These are phyloP conservation scores for Melampsora occidentalis DNA, from an alignment of 1,284 basidiomycete species.

Conservation along the genomic window DNA sequence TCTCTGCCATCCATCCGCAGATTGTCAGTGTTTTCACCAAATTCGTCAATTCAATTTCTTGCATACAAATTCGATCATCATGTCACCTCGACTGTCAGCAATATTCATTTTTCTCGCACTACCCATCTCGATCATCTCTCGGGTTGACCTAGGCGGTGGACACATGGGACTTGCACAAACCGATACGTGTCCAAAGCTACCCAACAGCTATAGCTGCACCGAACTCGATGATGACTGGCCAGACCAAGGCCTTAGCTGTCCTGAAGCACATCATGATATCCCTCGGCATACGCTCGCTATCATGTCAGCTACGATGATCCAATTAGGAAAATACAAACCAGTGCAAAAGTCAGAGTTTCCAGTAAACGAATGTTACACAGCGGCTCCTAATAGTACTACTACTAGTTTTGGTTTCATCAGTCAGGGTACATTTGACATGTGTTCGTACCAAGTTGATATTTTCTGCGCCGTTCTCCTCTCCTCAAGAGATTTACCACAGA, in stretches of 20 bases:
- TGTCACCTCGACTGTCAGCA: no score
- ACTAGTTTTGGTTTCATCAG: slow-evolving; percentile 29
- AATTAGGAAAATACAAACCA: slow-evolving; percentile 38
- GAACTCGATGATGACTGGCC: slow-evolving; percentile 41
- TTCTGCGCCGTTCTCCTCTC: no score
- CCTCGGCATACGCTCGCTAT: slow-evolving; percentile 39
- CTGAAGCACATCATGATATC: slow-evolving; percentile 28
- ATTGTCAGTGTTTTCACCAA: no score
- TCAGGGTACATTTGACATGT: slow-evolving; percentile 41
- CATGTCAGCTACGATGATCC: slow-evolving; percentile 40
- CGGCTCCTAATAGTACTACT: slow-evolving; percentile 18
- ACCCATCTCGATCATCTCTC: background rate
- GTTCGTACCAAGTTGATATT: background rate
- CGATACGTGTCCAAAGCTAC: slow-evolving; percentile 7
- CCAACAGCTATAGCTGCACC: slow-evolving; percentile 13
- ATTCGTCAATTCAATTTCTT: no score
- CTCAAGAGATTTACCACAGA: background rate
- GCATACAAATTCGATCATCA: no score
- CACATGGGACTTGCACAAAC: slow-evolving; percentile 28
- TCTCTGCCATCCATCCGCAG: no score
- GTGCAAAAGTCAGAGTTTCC: slow-evolving; percentile 17
- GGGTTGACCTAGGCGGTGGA: slow-evolving; percentile 31
- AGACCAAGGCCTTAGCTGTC: slow-evolving; percentile 33
- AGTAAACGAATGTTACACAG: slow-evolving; percentile 27
- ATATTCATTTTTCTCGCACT: background rate